Base-by-base conservation (phyloP, 2,329 filamentous ascomycete genomes). In the Cryphonectria japonica region DNA sequence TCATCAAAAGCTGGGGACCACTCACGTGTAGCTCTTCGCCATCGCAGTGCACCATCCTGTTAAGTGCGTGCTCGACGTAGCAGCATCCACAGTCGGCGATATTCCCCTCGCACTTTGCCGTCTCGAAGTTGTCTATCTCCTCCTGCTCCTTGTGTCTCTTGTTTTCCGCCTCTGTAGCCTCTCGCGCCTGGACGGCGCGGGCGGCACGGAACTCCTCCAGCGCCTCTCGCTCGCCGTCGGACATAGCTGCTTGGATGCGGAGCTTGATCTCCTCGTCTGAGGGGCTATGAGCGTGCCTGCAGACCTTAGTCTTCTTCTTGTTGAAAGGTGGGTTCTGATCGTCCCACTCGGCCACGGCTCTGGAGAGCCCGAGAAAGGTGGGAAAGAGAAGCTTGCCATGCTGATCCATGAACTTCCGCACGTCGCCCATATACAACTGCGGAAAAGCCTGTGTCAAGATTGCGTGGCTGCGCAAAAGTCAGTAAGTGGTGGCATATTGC, bases 81-180 rank as follows among this genome's bases (percentile, higher is more conserved):
- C 94, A 97, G 76, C 92, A 94, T 60, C 85, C 86, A 75, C 92
- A 97, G 75, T 95, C 92, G 14, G 84, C 79, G 57, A 91, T 82
- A 26, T 86, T 84, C 0, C 89, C 88, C 5, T 82, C 80, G 1
- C 76, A 80, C 71, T 81, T 81, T 32, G 86, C 85, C n/a, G 72
- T 71, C 11, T 76, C 74, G 16, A 83, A 73, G 67, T 88, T 87
- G 1, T 75, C 74, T 39, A 79, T 74, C 71, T 87, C 82, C 29
- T 80, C 77, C 5, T 72, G 70, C 59, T 82, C 78, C 41, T 78
- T 78, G 3, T 74, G 75, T 68, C 63, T 76, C 68, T 74, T 76
- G 54, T 72, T 74, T 11, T 73, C 71, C 14, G 71, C 68, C 66
- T 76, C 73, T 3, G 71, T 72, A 26, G 78, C 74, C 29, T 76